Evolutionary conservation across 2,329 filamentous ascomycete genomes (phyloP), one percentile per base, ranked within the genome.

Genomic region (Colletotrichum godetiae): DNA sequence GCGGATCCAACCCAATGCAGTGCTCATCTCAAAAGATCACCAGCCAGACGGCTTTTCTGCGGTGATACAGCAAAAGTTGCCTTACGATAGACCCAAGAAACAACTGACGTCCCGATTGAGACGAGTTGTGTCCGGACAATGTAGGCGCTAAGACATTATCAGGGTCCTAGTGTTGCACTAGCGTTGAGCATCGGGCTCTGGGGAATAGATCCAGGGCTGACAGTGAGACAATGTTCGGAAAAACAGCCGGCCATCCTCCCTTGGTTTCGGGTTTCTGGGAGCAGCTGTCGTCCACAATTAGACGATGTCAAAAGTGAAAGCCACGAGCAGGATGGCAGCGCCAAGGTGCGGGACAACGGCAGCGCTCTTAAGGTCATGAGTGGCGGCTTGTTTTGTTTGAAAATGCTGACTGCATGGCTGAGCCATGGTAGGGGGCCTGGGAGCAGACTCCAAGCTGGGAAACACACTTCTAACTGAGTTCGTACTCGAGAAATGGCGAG

Each of bases 121-220:
- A 37, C 27, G 24, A 29, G 57, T 27, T 46, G 60, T 22, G 15
- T 56, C 35, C 67, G 60, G 61, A 66, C 55, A 71, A 61, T 57
- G 24, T 22, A 60, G 22, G 46, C 60, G 71, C 71, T 65, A 73
- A 61, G 70, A 37, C 55, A 49, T 66, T 71, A 37, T 24, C 60
- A 57, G 27, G 33, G 13, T 24, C n/a, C 12, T 58, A 42, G 60
- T 62, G 46, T 57, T 58, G 67, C 61, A 42, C 61, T 71, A 73
- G 33, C 33, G 58, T 24, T 42, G n/a, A 69, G 53, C 49, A 46
- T 46, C 42, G n/a, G 65, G 42, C 58, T 24, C 31, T 58, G 58
- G 42, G 19, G 31, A 42, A 42, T 22, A 53, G 22, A 56, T 42
- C 29, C 53, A 52, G 56, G 53, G 65, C 65, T 63, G 58, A 58